These are phyloP conservation scores for Dunaliella primolecta DNA, from an alignment of 139 green algal genomes.

Conservation along the genomic window DNA sequence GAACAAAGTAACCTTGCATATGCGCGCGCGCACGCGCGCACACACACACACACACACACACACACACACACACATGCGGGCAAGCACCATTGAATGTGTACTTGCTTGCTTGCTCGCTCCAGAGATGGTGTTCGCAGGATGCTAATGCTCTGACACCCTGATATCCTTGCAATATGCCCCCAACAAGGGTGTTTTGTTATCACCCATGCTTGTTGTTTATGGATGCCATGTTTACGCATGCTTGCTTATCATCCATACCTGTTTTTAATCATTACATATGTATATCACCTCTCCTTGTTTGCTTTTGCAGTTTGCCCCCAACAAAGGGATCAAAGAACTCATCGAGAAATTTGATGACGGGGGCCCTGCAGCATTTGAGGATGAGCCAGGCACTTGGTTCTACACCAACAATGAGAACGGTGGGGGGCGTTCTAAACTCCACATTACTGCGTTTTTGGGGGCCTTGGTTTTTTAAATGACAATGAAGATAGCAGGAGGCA, in stretches of 20 bases:
- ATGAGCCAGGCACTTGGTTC: conserved; percentile 32
- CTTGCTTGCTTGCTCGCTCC: neutral
- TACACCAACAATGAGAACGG: conserved; percentile 28
- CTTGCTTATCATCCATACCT: no score
- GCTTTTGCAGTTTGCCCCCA: neutral
- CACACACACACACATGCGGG: neutral
- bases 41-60: neutral
- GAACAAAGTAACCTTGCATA: no score
- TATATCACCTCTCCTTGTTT: neutral
- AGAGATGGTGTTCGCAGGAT: no score
- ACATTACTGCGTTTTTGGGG: no score
- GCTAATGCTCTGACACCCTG: no score
- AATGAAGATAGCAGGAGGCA: no score
- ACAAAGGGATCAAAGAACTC: conserved; percentile 11
- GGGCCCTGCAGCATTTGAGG: conserved; percentile 35
- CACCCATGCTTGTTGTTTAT: no score
- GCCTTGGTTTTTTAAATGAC: no score
- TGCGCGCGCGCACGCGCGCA: neutral
- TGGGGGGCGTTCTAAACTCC: conserved; percentile 4
- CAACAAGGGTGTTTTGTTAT: no score
- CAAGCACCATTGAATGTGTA: neutral
- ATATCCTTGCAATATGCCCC: no score
- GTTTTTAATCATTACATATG: no score
- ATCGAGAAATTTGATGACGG: conserved; percentile 10
- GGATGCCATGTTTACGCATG: no score